These are phyloP conservation scores for Fusarium sp. DNA, from an alignment of 2,329 filamentous ascomycete species.

Conservation along the genomic window DNA sequence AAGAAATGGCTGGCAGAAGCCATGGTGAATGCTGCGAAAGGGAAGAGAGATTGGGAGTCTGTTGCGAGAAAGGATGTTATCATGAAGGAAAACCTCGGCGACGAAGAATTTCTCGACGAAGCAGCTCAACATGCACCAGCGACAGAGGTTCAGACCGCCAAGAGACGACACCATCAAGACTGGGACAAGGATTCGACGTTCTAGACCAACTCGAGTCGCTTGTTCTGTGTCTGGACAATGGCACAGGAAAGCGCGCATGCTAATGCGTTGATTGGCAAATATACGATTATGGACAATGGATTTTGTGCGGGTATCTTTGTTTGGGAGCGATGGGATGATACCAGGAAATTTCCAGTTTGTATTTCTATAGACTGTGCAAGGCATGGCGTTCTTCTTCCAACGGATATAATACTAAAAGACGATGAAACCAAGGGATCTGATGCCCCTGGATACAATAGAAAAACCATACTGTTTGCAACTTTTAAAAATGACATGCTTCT, in stretches of 20 bases:
- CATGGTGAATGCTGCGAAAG: slow-evolving; percentile 50
- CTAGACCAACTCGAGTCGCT: slow-evolving; percentile 11
- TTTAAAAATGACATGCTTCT: slow-evolving; percentile 24
- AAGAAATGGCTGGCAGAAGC: slow-evolving; percentile 65
- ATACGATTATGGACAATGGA: background rate
- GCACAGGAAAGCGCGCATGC: background rate
- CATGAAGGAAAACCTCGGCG: slow-evolving; percentile 51
- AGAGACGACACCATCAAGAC: slow-evolving; percentile 26
- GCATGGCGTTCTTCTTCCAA: background rate
- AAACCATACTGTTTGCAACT: background rate
- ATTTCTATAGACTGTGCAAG: background rate
- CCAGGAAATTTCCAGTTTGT: background rate
- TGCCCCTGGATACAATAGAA: background rate
- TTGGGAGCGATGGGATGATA: background rate
- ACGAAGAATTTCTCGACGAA: slow-evolving; percentile 36
- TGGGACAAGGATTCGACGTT: slow-evolving; percentile 44
- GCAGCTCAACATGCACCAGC: slow-evolving; percentile 48
- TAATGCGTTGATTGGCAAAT: background rate
- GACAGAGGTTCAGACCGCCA: slow-evolving; percentile 39
- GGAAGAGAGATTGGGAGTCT: slow-evolving; percentile 56
- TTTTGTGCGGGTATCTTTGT: background rate
- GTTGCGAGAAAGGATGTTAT: slow-evolving; percentile 63
- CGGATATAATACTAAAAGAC: background rate
- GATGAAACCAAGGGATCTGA: background rate
- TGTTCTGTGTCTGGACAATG: background rate